A percentile compares a stretch with the other conserved stretches of the same genome.
phyloP scores from a whole-genome alignment of 192 early-diverging fungal genomes.

The Lobosporangium transversale region DNA sequence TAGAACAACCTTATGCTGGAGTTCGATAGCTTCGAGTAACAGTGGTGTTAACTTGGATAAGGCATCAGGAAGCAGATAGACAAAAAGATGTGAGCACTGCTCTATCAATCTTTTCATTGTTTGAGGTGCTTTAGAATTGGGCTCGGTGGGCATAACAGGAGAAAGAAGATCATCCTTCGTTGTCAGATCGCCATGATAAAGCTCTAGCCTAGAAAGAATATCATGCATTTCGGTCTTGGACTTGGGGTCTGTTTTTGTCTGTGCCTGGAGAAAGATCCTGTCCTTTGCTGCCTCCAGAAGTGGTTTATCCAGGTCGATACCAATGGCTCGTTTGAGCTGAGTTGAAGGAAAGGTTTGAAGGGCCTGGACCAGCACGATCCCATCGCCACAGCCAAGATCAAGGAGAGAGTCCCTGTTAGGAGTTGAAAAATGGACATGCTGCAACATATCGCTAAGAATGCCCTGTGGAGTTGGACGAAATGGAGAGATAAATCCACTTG shows the following conservation, averaged over 20 bases:
- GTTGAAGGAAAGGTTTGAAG: conserved; percentile 30
- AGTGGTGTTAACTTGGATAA: conserved; percentile 22
- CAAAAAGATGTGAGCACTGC: conserved; percentile 30
- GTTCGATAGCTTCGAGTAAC: conserved; percentile 8
- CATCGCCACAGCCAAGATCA: conserved; percentile 44
- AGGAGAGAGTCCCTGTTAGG: not conserved
- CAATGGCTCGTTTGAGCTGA: conserved; percentile 20
- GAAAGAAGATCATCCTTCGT: conserved; percentile 5
- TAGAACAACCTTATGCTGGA: conserved; percentile 19
- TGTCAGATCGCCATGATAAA: conserved; percentile 36
- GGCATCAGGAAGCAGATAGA: conserved; percentile 39
- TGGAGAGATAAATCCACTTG: conserved; percentile 33
- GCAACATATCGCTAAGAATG: conserved; percentile 23
- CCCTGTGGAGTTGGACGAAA: conserved; percentile 34
- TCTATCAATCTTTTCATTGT: conserved; percentile 18
- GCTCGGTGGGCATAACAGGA: not conserved
- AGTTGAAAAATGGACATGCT: conserved; percentile 17
- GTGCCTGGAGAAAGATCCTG: conserved; percentile 3
- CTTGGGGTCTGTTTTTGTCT: not conserved
- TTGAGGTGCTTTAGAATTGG: not conserved
- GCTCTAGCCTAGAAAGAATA: conserved; percentile 20
- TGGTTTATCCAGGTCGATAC: conserved; percentile 28
- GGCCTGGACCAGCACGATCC: conserved; percentile 29
- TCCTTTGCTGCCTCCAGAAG: conserved; percentile 19
- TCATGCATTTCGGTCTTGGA: not conserved